Evolutionary conservation across 345 rosid genomes (phyloP), one percentile per base, ranked within the genome.

Genomic region (Arabidopsis suecica): DNA sequence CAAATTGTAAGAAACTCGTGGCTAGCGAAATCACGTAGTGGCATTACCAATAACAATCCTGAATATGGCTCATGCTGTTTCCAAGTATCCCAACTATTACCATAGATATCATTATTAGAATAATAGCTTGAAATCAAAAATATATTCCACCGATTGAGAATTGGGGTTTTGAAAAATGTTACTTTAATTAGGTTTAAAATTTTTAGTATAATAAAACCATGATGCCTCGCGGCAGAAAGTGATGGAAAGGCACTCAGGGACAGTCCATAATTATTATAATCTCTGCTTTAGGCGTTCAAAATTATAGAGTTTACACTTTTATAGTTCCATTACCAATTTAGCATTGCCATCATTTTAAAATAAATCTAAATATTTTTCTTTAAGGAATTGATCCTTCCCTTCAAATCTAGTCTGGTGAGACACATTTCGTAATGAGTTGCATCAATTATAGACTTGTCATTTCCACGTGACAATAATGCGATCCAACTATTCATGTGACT

Each of bases 381-480:
- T 23, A 23, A 42, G 33, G 57, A 25, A 11, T 51, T 51, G 33
- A 51, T 51, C 47, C 47, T 42, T n/a, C 16, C 47, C 1, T 42
- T 41, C 28, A 48, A 59, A 71, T 60, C 60, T 37, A 61, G 59
- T 49, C 49, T 37, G 59, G 60, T 61, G 60, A 71, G 41, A 71
- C 32, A 61, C 41, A 68, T 72, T 53, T 73, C 28, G 45, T 63
- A 53, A 8, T 42, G 47, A 54, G 60, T 53, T 72, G 45, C 34
- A 41, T 34, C 70, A 53, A 41, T n/a, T n/a, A n/a, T 47, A 5
- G 28, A 53, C 16, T 63, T 72, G 18, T 63, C 77, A 53, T 63
- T 73, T 42, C 56, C 70, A 63, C 63, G 77, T 63, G 77, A 73
- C 63, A 63, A 63, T 73, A 63, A 73, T 73, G 77, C 63, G 63